phyloP scores from a whole-genome alignment of 2,329 filamentous ascomycete species.

The Drechslerella dactyloides region DNA sequence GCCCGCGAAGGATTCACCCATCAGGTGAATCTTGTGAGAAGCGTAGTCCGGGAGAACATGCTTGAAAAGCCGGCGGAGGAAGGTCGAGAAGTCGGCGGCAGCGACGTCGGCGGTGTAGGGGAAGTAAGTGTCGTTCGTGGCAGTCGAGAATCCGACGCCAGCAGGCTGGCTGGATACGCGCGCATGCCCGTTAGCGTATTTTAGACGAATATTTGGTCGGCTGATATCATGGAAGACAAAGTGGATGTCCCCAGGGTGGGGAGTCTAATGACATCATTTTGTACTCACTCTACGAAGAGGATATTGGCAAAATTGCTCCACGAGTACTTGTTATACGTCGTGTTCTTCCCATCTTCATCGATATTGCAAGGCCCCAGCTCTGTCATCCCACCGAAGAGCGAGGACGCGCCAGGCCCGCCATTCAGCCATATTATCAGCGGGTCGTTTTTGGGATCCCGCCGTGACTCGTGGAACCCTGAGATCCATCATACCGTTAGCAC shows the following conservation, averaged over 20 bases:
- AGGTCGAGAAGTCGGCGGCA: conserved; percentile 35
- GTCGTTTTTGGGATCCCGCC: conserved; percentile 95
- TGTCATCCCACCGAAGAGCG: conserved; percentile 93
- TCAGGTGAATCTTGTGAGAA: conserved; percentile 32
- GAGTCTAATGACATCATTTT: too few relatives aligned
- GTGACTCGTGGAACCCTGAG: conserved; percentile 98
- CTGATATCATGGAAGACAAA: too few relatives aligned
- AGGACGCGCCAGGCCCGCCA: conserved; percentile 95
- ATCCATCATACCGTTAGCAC: not conserved
- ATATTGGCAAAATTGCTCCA: conserved; percentile 98
- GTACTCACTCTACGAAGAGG: conserved; percentile 81
- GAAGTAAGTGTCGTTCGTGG: conserved; percentile 28
- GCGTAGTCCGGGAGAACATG: conserved; percentile 36
- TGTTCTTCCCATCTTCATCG: conserved; percentile 74
- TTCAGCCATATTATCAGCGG: conserved; percentile 95
- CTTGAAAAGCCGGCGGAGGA: conserved; percentile 34
- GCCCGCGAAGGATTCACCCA: conserved; percentile 39
- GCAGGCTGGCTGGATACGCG: conserved; percentile 24
- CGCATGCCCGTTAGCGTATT: not conserved
- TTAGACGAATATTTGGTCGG: too few relatives aligned
- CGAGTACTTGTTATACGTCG: conserved; percentile 83
- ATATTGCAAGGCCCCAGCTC: conserved; percentile 93
- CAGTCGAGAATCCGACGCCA: conserved; percentile 32
- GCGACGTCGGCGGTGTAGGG: conserved; percentile 26
- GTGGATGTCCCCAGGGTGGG: not conserved